A percentile compares a stretch with the other conserved stretches of the same genome.
These are phyloP conservation scores for Artomyces pyxidatus DNA, from an alignment of 768 basidiomycete genomes.

Conservation along the genomic window DNA sequence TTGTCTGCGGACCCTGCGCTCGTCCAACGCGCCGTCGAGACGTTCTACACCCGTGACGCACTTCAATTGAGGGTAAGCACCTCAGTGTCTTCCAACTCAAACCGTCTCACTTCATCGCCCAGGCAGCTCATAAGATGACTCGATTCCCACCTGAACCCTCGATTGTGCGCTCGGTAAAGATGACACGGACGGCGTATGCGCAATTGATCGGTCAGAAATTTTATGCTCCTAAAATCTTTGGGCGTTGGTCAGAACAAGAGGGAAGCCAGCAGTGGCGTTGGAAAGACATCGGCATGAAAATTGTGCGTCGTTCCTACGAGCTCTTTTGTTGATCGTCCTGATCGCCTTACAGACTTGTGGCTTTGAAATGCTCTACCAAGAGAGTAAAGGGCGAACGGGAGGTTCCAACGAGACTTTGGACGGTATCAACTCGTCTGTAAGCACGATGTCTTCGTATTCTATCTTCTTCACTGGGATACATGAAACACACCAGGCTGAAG, in stretches of 20 bases:
- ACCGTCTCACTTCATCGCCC: neutral
- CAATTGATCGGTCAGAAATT: slow-evolving; percentile 90
- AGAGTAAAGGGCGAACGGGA: slow-evolving; percentile 55
- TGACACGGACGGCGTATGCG: slow-evolving; percentile 92
- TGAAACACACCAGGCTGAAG: slow-evolving; percentile 39
- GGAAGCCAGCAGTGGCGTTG: slow-evolving; percentile 64
- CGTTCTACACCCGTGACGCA: slow-evolving; percentile 94
- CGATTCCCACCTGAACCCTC: slow-evolving; percentile 75
- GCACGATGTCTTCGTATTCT: slow-evolving; percentile 14
- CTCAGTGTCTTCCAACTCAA: neutral
- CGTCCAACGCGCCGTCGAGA: slow-evolving; percentile 80
- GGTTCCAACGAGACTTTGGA: slow-evolving; percentile 29
- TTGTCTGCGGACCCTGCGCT: slow-evolving; percentile 56
- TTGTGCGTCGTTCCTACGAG: slow-evolving; percentile 38
- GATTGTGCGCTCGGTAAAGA: slow-evolving; percentile 51
- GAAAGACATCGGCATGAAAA: slow-evolving; percentile 89
- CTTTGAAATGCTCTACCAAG: slow-evolving; percentile 94
- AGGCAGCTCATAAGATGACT: slow-evolving; percentile 86
- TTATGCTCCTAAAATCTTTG: slow-evolving; percentile 85
- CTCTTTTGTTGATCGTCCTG: neutral
- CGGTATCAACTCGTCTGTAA: slow-evolving; percentile 39
- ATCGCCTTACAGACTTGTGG: slow-evolving; percentile 63
- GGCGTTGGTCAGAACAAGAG: slow-evolving; percentile 56
- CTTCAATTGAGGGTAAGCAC: slow-evolving; percentile 72
- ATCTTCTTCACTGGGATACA: neutral